Evolutionary conservation across 2,329 filamentous ascomycete genomes (phyloP).

Genomic region (Penicillium sp.): DNA sequence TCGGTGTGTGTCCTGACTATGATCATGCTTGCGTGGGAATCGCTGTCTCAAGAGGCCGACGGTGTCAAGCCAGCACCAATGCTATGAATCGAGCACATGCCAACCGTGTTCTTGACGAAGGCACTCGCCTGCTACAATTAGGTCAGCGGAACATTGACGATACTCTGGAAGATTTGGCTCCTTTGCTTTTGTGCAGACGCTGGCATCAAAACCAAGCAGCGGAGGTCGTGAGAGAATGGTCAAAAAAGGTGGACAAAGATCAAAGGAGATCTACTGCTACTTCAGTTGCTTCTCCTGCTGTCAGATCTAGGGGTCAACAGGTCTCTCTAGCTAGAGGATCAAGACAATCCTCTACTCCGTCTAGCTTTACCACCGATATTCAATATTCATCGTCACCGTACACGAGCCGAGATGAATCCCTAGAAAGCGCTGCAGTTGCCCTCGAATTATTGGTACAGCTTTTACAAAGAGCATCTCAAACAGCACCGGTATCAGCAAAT

Average conservation of each 20-base stretch:
- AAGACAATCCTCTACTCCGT: not conserved
- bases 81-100: not conserved
- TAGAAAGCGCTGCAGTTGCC: too few relatives aligned
- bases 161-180: slow-evolving; percentile 21
- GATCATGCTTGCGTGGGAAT: slow-evolving; percentile 1
- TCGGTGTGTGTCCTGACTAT: not conserved
- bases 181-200: slow-evolving; percentile 19
- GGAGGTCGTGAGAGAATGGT: not conserved
- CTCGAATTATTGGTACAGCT: not conserved
- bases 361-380: not conserved
- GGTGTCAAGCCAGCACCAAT: not conserved
- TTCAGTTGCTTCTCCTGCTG: not conserved
- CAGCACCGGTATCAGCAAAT: not conserved
- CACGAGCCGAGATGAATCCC: not conserved
- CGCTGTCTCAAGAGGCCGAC: not conserved
- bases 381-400: not conserved
- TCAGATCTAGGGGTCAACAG: not conserved
- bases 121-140: not conserved
- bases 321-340: not conserved
- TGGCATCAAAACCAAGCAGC: slow-evolving; percentile 21
- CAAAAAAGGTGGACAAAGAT: not conserved
- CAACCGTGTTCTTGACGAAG: slow-evolving; percentile 1
- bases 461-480: not conserved
- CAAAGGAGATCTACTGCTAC: not conserved
- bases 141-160: slow-evolving; percentile 11